Evolutionary conservation across 108 stramenopile genomes (phyloP).

Genomic region (Nitzschia sp.): DNA sequence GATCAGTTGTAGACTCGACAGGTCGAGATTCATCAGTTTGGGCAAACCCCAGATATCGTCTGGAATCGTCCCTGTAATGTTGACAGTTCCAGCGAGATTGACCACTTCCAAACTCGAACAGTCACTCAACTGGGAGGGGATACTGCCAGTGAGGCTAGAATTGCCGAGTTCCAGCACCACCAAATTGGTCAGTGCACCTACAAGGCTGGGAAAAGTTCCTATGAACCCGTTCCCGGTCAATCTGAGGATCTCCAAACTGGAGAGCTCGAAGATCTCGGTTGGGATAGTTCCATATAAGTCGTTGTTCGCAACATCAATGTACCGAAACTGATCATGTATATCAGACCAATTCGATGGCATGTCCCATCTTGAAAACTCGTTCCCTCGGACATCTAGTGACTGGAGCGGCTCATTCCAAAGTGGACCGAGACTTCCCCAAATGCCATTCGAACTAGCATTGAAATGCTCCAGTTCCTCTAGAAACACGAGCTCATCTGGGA

Average conservation of each 20-base stretch:
- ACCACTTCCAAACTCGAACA: neutral
- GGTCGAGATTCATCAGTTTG: neutral
- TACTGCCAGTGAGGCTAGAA: neutral
- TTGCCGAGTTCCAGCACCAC: neutral
- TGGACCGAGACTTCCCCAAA: neutral
- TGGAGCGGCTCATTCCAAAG: too few species aligned
- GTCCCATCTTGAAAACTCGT: too few species aligned
- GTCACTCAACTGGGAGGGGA: neutral
- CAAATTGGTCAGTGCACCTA: neutral
- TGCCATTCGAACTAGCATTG: neutral
- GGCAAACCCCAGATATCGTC: neutral
- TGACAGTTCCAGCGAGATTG: neutral
- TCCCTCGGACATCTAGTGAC: too few species aligned
- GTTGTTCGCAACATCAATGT: neutral
- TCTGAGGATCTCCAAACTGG: neutral
- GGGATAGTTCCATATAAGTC: neutral
- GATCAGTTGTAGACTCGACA: neutral
- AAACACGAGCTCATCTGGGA: neutral
- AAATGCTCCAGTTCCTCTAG: neutral
- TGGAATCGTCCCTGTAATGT: neutral
- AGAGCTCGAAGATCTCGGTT: neutral
- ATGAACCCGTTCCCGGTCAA: neutral
- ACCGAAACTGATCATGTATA: neutral
- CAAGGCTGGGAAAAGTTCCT: neutral
- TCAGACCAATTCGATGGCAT: too few species aligned